A percentile compares a stretch with the other conserved stretches of the same genome.
Conservation (phyloP, 768 basidiomycete species). For the Trametes elegans region DNA sequence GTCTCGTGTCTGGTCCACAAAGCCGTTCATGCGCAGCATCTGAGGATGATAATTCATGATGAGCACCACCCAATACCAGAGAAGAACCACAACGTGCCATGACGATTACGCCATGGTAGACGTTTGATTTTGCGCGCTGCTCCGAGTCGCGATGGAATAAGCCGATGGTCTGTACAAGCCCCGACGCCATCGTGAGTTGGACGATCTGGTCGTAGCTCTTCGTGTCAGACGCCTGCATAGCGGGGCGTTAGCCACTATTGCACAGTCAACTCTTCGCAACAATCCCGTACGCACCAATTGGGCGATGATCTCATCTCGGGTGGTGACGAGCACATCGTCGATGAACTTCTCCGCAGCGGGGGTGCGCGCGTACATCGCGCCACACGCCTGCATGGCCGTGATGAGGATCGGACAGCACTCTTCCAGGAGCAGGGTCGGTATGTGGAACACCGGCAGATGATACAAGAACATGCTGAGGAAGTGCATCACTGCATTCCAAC, state of each 20-base stretch:
- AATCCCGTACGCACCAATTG: constrained; percentile 48
- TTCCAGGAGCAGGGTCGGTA: constrained; percentile 48
- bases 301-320: constrained; percentile 47
- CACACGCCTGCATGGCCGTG: constrained; percentile 59
- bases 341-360: constrained; percentile 48
- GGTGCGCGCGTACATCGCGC: constrained; percentile 55
- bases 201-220: constrained; percentile 24
- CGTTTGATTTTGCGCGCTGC: constrained; percentile 45
- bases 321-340: constrained; percentile 39
- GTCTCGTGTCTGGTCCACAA: constrained; percentile 41
- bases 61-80: not conserved
- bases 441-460: constrained; percentile 57
- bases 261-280: too few relatives aligned
- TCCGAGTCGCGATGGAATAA: constrained; percentile 50
- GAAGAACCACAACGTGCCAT: constrained; percentile 39
- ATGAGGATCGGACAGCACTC: constrained; percentile 50
- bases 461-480: constrained; percentile 50
- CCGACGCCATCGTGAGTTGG: constrained; percentile 45
- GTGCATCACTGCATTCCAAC: constrained; percentile 38
- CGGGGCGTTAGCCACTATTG: not conserved
- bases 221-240: constrained; percentile 14
- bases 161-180: constrained; percentile 58
- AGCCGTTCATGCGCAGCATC: constrained; percentile 40
- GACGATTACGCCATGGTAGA: constrained; percentile 62
- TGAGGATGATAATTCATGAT: too few relatives aligned